Evolutionary conservation across 2,329 filamentous ascomycete species (phyloP).

Genomic region (Alternaria consortialis): DNA sequence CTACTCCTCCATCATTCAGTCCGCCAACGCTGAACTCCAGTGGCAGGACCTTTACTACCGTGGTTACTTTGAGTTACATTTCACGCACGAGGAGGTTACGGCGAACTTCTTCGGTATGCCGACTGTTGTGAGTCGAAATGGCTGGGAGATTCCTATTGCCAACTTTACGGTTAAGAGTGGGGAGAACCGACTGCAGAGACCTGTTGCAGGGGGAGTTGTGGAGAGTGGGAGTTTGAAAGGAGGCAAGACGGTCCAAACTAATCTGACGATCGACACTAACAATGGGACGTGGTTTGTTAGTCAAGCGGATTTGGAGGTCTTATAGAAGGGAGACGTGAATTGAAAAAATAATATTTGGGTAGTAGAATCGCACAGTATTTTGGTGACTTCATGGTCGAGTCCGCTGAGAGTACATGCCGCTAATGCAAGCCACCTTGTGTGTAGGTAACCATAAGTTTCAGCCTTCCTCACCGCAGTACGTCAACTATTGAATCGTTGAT

Average conservation of each 20-base stretch:
- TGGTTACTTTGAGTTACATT: constrained; percentile 73
- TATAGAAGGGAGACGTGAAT: constrained; percentile 18
- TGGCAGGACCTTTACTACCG: constrained; percentile 79
- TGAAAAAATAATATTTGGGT: background rate
- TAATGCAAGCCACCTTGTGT: background rate
- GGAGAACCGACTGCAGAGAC: constrained; percentile 65
- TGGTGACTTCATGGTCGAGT: background rate
- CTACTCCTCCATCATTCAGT: constrained; percentile 41
- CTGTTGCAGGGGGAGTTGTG: constrained; percentile 60
- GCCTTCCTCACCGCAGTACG: background rate
- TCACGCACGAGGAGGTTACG: constrained; percentile 63
- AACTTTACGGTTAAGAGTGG: constrained; percentile 74
- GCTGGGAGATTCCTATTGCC: constrained; percentile 71
- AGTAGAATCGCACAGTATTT: background rate
- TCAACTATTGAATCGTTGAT: background rate
- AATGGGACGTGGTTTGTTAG: constrained; percentile 50
- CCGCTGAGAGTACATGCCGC: background rate
- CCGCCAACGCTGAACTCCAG: constrained; percentile 70
- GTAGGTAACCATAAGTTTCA: background rate
- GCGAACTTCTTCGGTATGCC: constrained; percentile 73
- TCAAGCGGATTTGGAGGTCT: constrained; percentile 33
- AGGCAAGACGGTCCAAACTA: constrained; percentile 50
- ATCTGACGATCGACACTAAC: constrained; percentile 45
- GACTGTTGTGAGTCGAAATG: constrained; percentile 66
- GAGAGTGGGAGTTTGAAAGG: constrained; percentile 66